phyloP scores from a whole-genome alignment of 2,329 filamentous ascomycete species.

The Leptographium radiaticola region DNA sequence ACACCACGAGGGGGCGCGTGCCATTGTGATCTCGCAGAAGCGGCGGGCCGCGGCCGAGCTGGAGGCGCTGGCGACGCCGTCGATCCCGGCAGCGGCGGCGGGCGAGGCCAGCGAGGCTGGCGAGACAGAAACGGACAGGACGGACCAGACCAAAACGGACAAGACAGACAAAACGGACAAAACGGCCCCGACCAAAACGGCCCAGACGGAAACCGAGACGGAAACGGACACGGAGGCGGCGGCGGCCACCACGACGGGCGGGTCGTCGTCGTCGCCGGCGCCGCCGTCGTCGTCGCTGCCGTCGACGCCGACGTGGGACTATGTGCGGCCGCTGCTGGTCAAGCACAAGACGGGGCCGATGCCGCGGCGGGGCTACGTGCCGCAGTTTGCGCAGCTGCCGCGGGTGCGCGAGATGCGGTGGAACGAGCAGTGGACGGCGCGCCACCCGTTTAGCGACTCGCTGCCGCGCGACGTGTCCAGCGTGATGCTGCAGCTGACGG shows the following conservation, averaged over 20 bases:
- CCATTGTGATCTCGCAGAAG: constrained; percentile 13
- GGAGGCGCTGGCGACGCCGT: constrained; percentile 5
- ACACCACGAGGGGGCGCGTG: background rate
- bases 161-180: too few relatives aligned
- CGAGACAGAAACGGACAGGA: too few relatives aligned
- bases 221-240: too few relatives aligned
- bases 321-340: constrained; percentile 14
- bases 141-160: too few relatives aligned
- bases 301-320: constrained; percentile 13
- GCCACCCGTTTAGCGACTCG: constrained; percentile 13
- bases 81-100: background rate
- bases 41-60: constrained; percentile 6
- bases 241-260: too few relatives aligned
- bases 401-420: constrained; percentile 17
- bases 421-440: constrained; percentile 14
- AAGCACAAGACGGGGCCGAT: constrained; percentile 3
- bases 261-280: too few relatives aligned
- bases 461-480: constrained; percentile 16
- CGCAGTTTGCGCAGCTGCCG: constrained; percentile 14
- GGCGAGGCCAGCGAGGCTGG: background rate
- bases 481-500: constrained; percentile 19
- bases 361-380: constrained; percentile 12
- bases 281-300: too few relatives aligned
- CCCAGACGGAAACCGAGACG: background rate
- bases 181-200: background rate